A percentile compares a stretch with the other conserved stretches of the same genome.
Evolutionary conservation across 139 green algal species (phyloP).

Genomic region (Micromonas commoda): DNA sequence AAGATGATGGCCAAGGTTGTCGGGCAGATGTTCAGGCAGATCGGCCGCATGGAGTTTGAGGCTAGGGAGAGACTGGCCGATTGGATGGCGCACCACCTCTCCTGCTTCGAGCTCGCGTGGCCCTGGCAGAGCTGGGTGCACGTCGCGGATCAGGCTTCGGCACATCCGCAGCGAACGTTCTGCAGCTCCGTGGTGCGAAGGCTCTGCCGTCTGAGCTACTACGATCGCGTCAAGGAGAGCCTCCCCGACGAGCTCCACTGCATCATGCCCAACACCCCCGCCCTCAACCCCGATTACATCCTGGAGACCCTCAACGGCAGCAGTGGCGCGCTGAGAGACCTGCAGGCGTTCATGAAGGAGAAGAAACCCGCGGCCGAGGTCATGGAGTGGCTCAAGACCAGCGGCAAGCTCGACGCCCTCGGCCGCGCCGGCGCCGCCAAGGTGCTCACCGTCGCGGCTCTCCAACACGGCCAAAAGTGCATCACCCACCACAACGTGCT

Average conservation of each 20-base stretch:
- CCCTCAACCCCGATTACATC: not conserved
- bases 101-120: slow-evolving; percentile 25
- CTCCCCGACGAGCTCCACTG: slow-evolving; percentile 2
- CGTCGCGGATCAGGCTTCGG: slow-evolving; percentile 16
- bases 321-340: not conserved
- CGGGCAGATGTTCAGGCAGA: not conserved
- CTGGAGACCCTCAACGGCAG: not conserved
- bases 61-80: slow-evolving; percentile 3
- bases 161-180: slow-evolving; percentile 11
- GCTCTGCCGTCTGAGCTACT: not conserved
- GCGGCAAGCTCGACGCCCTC: not conserved
- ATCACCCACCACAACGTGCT: slow-evolving; percentile 19
- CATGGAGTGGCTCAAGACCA: slow-evolving; percentile 12
- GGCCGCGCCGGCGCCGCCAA: not conserved
- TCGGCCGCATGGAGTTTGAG: slow-evolving; percentile 9
- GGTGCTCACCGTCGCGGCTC: not conserved
- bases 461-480: slow-evolving; percentile 21
- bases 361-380: slow-evolving; percentile 5
- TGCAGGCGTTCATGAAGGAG: not conserved
- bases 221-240: slow-evolving; percentile 8
- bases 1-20: slow-evolving; percentile 15
- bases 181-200: not conserved
- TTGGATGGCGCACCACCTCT: slow-evolving; percentile 28
- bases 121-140: slow-evolving; percentile 16
- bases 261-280: not conserved